Conservation (phyloP, 495 filamentous ascomycete genomes). For the Chaetomium tenue region DNA sequence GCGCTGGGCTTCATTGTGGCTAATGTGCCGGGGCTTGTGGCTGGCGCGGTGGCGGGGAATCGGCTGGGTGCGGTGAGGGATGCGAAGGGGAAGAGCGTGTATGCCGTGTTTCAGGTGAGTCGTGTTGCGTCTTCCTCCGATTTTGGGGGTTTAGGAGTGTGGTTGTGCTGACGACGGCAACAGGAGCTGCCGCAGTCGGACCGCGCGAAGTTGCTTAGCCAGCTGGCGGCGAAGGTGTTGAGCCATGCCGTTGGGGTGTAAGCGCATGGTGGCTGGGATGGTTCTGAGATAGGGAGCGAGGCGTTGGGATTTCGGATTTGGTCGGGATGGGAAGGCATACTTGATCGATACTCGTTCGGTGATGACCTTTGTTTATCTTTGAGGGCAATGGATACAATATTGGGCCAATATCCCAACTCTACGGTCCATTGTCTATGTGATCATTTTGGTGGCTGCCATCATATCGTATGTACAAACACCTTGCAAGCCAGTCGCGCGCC, state of each 20-base stretch:
- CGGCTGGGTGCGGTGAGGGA: slow-evolving; percentile 83
- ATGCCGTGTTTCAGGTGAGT: slow-evolving; percentile 69
- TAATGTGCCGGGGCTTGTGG: slow-evolving; percentile 83
- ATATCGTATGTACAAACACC: slow-evolving; percentile 2
- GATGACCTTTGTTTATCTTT: background rate
- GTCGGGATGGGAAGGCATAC: background rate
- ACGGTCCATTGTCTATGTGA: background rate
- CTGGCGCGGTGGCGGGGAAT: slow-evolving; percentile 91
- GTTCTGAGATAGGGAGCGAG: background rate
- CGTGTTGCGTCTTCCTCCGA: too few relatives aligned
- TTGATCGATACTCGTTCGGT: too few relatives aligned
- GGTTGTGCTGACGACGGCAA: slow-evolving; percentile 12
- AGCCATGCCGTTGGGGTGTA: slow-evolving; percentile 51
- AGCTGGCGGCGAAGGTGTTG: slow-evolving; percentile 72
- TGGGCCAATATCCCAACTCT: too few relatives aligned
- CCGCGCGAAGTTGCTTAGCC: slow-evolving; percentile 71
- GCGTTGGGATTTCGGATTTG: slow-evolving; percentile 15
- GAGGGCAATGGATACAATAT: too few relatives aligned
- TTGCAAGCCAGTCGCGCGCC: background rate
- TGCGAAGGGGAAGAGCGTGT: slow-evolving; percentile 91
- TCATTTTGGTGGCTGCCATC: background rate
- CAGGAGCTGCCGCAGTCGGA: slow-evolving; percentile 75
- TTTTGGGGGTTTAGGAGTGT: too few relatives aligned
- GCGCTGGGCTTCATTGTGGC: slow-evolving; percentile 93
- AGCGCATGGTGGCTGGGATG: slow-evolving; percentile 2